These are phyloP conservation scores for Phytophthora ohioensis DNA, from an alignment of 352 stramenopile species.

Conservation along the genomic window DNA sequence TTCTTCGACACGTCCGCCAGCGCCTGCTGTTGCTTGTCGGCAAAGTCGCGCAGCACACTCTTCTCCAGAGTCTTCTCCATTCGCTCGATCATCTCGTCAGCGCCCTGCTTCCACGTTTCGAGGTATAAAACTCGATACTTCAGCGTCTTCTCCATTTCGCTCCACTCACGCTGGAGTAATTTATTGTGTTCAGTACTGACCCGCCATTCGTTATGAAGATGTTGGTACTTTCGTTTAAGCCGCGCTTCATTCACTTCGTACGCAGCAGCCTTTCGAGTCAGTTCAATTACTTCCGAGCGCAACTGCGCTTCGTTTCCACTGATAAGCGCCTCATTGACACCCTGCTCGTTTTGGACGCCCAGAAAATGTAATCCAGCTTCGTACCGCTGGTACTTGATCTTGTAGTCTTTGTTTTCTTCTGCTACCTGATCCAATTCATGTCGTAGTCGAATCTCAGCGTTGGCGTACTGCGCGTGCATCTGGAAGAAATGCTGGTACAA, in stretches of 20 bases:
- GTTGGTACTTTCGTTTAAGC: conserved; percentile 70
- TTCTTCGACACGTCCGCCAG: conserved; percentile 47
- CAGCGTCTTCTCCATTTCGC: conserved; percentile 89
- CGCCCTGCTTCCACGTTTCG: conserved; percentile 90
- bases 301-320: conserved; percentile 51
- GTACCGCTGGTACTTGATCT: conserved; percentile 62
- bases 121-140: conserved; percentile 92
- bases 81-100: conserved; percentile 66
- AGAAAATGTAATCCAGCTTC: conserved; percentile 63
- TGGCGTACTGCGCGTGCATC: conserved; percentile 57
- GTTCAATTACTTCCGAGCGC: conserved; percentile 60
- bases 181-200: conserved; percentile 41
- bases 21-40: conserved; percentile 50
- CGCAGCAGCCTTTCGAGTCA: conserved; percentile 77
- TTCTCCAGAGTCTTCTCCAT: conserved; percentile 71
- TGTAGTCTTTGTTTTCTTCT: conserved; percentile 51
- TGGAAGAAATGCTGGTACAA: conserved; percentile 81
- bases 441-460: conserved; percentile 46
- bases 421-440: conserved; percentile 51
- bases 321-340: conserved; percentile 12
- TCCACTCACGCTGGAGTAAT: conserved; percentile 74
- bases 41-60: conserved; percentile 62
- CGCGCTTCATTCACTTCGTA: conserved; percentile 88
- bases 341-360: conserved; percentile 38
- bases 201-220: conserved; percentile 58